Evolutionary conservation across 2,329 filamentous ascomycete species (phyloP), one percentile per base, ranked within the genome.

Genomic region (Alternaria novae-zelandiae): DNA sequence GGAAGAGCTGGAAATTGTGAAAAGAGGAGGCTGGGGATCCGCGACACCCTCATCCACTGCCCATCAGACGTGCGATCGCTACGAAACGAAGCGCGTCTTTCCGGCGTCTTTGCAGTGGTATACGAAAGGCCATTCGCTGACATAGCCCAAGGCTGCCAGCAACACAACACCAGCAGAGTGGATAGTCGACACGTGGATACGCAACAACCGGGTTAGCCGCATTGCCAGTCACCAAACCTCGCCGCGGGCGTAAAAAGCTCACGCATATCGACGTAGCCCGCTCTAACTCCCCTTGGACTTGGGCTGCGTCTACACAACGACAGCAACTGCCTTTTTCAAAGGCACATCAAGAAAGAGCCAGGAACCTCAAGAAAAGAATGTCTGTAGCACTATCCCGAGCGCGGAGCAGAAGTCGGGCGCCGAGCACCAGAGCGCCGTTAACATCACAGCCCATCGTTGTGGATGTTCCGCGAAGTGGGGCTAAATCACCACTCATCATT

Each of bases 391-490:
- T 67, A 11, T 75, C 74, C 17, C 66, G 71, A 56, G 71, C 73
- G 44, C 63, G 74, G 56, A 78, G 75, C 59, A 68, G 64, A 57
- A 78, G 75, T 54, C 66, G 74, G 44, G 75, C 73, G 50, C 74
- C 74, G 43, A 77, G 74, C 55, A 74, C 68, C 36, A 64, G 68
- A 54, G 68, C 69, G 25, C 65, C 65, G 32, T n/a, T 65, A n/a
- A 68, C 61, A 8, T 61, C 69, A 45, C 67, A 64, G 9, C 74
- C 75, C 25, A 71, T 76, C 26, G 70, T 74, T 17, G 65, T 76
- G 6, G 71, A 73, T 44, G 62, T 66, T 17, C 69, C 69, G 26
- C 67, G 70, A n/a, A 63, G 66, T 30, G 66, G 69, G n/a, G 67
- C 70, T 10, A 73, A 73, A 50, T 70, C 73, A 15, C 75, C 75